phyloP scores from a whole-genome alignment of 2,329 filamentous ascomycete genomes.

The Venturia aucupariae region DNA sequence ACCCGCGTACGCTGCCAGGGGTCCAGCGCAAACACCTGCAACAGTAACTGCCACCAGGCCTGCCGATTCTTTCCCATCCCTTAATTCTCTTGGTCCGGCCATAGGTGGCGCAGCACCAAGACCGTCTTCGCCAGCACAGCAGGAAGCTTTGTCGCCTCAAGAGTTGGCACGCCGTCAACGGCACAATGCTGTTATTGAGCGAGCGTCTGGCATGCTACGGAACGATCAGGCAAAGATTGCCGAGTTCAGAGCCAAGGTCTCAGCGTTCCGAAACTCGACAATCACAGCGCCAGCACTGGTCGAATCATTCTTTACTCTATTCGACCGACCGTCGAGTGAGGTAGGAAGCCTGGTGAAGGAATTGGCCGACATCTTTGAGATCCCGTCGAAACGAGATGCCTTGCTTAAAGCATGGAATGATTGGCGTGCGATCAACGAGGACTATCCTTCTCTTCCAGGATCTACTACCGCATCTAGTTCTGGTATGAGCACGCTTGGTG shows the following conservation, averaged over 20 bases:
- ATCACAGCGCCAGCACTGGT: conserved; percentile 68
- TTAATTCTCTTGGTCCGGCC: conserved; percentile 20
- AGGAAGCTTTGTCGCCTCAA: conserved; percentile 52
- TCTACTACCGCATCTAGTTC: conserved; percentile 55
- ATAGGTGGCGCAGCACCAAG: conserved; percentile 12
- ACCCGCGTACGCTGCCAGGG: conserved; percentile 2
- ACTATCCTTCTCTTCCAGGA: conserved; percentile 81
- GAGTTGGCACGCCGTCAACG: conserved; percentile 73
- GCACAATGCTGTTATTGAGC: conserved; percentile 76
- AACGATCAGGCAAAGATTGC: conserved; percentile 67
- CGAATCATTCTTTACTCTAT: conserved; percentile 79
- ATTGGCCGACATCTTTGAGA: conserved; percentile 85
- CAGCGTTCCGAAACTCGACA: conserved; percentile 62
- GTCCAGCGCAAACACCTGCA: background rate
- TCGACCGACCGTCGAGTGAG: conserved; percentile 66
- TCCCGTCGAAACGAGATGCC: conserved; percentile 60
- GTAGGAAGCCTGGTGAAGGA: conserved; percentile 86
- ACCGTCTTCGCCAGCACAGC: conserved; percentile 32
- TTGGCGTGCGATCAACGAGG: conserved; percentile 92
- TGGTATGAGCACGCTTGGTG: conserved; percentile 38
- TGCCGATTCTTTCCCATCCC: conserved; percentile 17
- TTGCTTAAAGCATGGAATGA: conserved; percentile 84
- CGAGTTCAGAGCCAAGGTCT: conserved; percentile 72
- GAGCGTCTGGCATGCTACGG: conserved; percentile 69
- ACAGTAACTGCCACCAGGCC: conserved; percentile 2